phyloP scores from a whole-genome alignment of 2,329 filamentous ascomycete species.

The Canariomyces notabilis region DNA sequence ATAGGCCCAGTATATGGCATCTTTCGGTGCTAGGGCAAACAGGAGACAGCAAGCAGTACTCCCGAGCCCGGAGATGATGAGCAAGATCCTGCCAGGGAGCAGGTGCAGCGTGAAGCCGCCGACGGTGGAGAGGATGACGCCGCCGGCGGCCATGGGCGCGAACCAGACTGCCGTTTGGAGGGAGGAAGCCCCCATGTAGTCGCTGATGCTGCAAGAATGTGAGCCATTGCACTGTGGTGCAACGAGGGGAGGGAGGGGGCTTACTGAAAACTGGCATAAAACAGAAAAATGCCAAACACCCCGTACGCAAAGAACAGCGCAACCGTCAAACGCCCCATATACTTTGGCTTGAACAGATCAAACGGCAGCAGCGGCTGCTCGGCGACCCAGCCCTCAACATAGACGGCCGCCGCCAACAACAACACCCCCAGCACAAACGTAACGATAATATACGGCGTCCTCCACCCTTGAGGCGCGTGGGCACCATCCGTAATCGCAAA shows the following conservation, averaged over 20 bases:
- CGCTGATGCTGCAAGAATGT: slow-evolving; percentile 45
- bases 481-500: slow-evolving; percentile 71
- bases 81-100: slow-evolving; percentile 56
- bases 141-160: slow-evolving; percentile 61
- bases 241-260: slow-evolving; percentile 26
- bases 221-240: neutral
- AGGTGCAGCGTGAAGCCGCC: slow-evolving; percentile 65
- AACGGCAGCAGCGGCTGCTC: slow-evolving; percentile 63
- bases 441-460: slow-evolving; percentile 65
- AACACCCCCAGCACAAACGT: slow-evolving; percentile 59
- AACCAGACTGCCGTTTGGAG: slow-evolving; percentile 65
- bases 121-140: slow-evolving; percentile 56
- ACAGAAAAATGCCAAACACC: slow-evolving; percentile 61
- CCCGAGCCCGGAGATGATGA: slow-evolving; percentile 57
- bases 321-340: slow-evolving; percentile 59
- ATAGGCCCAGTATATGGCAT: slow-evolving; percentile 66
- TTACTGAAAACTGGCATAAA: slow-evolving; percentile 66
- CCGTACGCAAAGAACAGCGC: slow-evolving; percentile 65
- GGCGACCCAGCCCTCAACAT: slow-evolving; percentile 68
- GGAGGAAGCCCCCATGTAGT: slow-evolving; percentile 53
- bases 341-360: slow-evolving; percentile 64
- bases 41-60: slow-evolving; percentile 55
- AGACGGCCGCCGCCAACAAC: slow-evolving; percentile 56
- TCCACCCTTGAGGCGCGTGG: slow-evolving; percentile 64
- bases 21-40: slow-evolving; percentile 58